Evolutionary conservation across 2,329 filamentous ascomycete genomes (phyloP).

Genomic region (Fusarium newnesense): DNA sequence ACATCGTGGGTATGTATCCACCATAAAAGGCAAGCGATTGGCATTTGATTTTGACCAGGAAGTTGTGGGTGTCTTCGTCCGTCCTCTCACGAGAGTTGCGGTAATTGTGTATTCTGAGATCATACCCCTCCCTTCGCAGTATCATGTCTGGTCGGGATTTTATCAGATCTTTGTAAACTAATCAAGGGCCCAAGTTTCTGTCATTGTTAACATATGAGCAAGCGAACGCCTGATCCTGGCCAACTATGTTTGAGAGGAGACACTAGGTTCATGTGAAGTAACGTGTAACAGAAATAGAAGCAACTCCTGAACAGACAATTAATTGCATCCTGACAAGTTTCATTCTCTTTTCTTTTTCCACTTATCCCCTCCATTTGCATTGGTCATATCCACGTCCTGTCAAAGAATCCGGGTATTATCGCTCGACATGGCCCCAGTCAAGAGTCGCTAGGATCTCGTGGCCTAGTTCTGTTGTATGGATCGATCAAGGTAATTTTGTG

Average conservation of each 20-base stretch:
- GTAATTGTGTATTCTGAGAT: neutral
- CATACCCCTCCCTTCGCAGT: neutral
- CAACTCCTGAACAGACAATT: neutral
- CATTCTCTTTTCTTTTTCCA: constrained; percentile 7
- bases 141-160: constrained; percentile 5
- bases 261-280: constrained; percentile 11
- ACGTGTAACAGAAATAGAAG: constrained; percentile 14
- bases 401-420: neutral
- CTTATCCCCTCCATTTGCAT: neutral
- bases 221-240: constrained; percentile 5
- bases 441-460: neutral
- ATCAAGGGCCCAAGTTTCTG: neutral
- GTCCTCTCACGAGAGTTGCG: neutral
- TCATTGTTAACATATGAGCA: constrained; percentile 24
- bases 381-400: neutral
- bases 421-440: neutral
- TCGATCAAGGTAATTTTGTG: neutral
- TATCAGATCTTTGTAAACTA: constrained; percentile 26
- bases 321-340: constrained; percentile 8
- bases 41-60: neutral
- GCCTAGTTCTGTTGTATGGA: neutral
- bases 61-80: neutral
- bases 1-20: neutral
- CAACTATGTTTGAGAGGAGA: constrained; percentile 15
- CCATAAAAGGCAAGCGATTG: neutral